Evolutionary conservation across 169 alveolate genomes (phyloP).

Genomic region (Perkinsus olseni): DNA sequence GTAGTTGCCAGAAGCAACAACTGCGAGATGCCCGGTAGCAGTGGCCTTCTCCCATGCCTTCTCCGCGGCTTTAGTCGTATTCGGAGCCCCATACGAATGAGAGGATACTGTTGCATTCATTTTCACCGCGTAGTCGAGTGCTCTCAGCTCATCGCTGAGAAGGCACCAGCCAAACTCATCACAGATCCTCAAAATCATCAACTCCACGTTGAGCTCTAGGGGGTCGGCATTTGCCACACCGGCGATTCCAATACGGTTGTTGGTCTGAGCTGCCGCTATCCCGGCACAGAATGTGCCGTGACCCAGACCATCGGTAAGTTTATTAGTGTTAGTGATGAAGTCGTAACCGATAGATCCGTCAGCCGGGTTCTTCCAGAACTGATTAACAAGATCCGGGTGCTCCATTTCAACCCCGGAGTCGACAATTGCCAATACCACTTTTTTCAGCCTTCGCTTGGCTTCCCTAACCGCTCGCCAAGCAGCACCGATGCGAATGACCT

Average conservation of each 20-base stretch:
- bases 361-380: no score
- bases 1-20: constrained; percentile 31
- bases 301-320: constrained; percentile 32
- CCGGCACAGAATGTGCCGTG: constrained; percentile 43
- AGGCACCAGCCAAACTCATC: constrained; percentile 24
- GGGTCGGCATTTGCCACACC: constrained; percentile 31
- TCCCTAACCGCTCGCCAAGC: no score
- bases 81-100: constrained; percentile 25
- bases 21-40: constrained; percentile 23
- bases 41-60: constrained; percentile 28
- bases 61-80: constrained; percentile 21
- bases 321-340: constrained; percentile 26
- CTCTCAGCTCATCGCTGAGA: constrained; percentile 18
- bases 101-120: constrained; percentile 30
- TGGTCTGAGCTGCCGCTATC: constrained; percentile 31
- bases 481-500: no score
- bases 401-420: no score
- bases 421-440: no score
- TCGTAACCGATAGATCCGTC: constrained; percentile 34
- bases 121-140: constrained; percentile 27
- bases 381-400: no score
- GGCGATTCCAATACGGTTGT: constrained; percentile 16
- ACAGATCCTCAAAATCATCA: constrained; percentile 19
- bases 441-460: no score
- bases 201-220: constrained; percentile 20